Conservation (phyloP, 2,329 filamentous ascomycete genomes). For the Alternaria rosae region DNA sequence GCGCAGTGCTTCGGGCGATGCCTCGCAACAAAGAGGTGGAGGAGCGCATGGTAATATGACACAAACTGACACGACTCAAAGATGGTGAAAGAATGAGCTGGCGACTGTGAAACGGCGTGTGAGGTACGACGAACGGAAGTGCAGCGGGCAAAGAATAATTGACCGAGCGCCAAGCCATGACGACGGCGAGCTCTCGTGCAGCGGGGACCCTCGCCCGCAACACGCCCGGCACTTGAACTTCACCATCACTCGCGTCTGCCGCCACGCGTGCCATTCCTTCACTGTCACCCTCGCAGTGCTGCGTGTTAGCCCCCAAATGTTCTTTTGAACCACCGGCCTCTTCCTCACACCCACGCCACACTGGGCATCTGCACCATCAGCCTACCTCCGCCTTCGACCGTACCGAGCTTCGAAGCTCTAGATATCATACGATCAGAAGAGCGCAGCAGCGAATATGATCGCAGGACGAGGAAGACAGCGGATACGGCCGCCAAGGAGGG, state of each 20-base stretch:
- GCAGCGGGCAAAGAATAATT: conserved; percentile 13
- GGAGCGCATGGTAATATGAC: conserved; percentile 30
- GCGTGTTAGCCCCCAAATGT: not conserved
- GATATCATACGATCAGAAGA: not conserved
- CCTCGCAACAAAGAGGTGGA: conserved; percentile 33
- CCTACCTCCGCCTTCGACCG: conserved; percentile 6
- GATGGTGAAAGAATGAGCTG: not conserved
- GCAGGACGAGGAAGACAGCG: conserved; percentile 65
- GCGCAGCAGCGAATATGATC: conserved; percentile 51
- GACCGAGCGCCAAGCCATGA: conserved; percentile 23
- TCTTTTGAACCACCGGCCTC: not conserved
- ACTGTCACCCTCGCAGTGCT: not conserved
- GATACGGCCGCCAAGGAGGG: conserved; percentile 72
- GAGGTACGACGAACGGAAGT: not conserved
- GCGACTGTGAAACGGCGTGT: not conserved
- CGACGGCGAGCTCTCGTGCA: conserved; percentile 13
- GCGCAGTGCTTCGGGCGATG: conserved; percentile 26
- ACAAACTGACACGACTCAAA: not conserved
- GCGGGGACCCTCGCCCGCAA: conserved; percentile 11
- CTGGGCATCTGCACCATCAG: not conserved
- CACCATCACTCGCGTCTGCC: conserved; percentile 1
- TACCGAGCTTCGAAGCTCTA: not conserved
- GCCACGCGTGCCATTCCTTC: not conserved
- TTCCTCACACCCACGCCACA: not conserved
- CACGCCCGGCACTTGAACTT: not conserved